Percentiles rank a stretch among this genome's conserved stretches.
Conservation (phyloP, 108 stramenopile genomes). For the Chaetoceros tenuissimus region DNA sequence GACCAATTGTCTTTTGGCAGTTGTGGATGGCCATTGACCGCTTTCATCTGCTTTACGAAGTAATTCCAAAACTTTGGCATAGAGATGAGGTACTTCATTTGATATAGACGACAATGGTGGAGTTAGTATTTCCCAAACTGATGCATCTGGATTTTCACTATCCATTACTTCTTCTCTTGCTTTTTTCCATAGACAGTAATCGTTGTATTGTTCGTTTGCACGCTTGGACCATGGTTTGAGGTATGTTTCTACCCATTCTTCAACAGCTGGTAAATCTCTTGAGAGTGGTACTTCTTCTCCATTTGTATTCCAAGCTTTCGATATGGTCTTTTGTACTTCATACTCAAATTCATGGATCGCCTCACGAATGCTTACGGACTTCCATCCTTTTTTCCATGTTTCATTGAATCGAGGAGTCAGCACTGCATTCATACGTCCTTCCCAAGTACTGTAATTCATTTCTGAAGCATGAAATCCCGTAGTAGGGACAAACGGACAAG, state of each 20-base stretch:
- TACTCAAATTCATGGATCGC: slow-evolving; percentile 50
- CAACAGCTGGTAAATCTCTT: slow-evolving; percentile 40
- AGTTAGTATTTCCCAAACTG: not conserved
- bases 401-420: slow-evolving; percentile 42
- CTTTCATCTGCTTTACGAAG: slow-evolving; percentile 51
- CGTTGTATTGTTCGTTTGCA: slow-evolving; percentile 43
- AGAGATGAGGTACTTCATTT: slow-evolving; percentile 45
- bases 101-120: slow-evolving; percentile 21
- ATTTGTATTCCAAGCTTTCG: slow-evolving; percentile 33
- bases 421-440: slow-evolving; percentile 53
- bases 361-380: slow-evolving; percentile 26
- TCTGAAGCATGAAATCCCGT: slow-evolving; percentile 48
- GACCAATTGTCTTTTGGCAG: slow-evolving; percentile 65
- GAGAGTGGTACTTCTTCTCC: slow-evolving; percentile 22
- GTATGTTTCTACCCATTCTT: slow-evolving; percentile 43
- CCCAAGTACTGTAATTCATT: slow-evolving; percentile 50
- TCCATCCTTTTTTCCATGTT: slow-evolving; percentile 52
- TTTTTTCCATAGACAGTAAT: slow-evolving; percentile 62
- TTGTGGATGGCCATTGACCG: slow-evolving; percentile 68
- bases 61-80: slow-evolving; percentile 35
- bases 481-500: slow-evolving; percentile 53
- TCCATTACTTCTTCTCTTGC: not conserved
- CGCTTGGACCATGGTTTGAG: slow-evolving; percentile 57
- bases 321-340: slow-evolving; percentile 30
- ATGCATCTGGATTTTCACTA: not conserved